Percentiles rank a stretch among this genome's conserved stretches.
phyloP scores from a whole-genome alignment of 106 monocot genomes.

The Platanthera zijinensis region DNA sequence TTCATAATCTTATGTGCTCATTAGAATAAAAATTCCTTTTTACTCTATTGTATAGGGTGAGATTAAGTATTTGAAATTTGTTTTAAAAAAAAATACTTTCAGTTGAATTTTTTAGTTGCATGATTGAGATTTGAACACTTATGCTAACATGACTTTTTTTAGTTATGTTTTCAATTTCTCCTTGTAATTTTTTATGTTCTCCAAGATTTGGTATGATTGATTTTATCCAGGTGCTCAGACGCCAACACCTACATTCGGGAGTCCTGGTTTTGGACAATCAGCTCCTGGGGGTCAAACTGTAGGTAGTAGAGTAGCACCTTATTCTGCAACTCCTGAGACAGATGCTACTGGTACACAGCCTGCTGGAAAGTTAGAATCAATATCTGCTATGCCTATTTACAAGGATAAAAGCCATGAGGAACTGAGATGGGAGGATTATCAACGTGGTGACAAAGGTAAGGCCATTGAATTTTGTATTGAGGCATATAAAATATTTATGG shows the following conservation, averaged over 20 bases:
- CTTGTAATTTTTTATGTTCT: neutral
- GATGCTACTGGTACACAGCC: slow-evolving; percentile 47
- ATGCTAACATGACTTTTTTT: neutral
- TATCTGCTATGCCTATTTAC: slow-evolving; percentile 94
- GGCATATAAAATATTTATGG: neutral
- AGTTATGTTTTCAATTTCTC: neutral
- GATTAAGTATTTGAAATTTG: slow-evolving; percentile 1
- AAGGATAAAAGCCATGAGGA: slow-evolving; percentile 98
- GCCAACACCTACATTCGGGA: slow-evolving; percentile 64
- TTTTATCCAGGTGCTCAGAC: slow-evolving; percentile 60
- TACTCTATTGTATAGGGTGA: neutral
- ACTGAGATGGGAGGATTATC: slow-evolving; percentile 97
- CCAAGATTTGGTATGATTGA: neutral
- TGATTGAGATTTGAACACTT: neutral
- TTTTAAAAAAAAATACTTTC: neutral
- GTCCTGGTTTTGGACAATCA: slow-evolving; percentile 66
- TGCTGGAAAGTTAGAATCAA: slow-evolving; percentile 85
- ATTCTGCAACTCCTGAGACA: slow-evolving; percentile 53
- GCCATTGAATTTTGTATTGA: neutral
- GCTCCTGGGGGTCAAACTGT: slow-evolving; percentile 42
- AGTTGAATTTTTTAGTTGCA: neutral
- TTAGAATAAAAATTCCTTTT: neutral
- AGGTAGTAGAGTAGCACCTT: slow-evolving; percentile 67
- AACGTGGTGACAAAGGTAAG: slow-evolving; percentile 92
- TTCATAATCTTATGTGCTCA: neutral